Evolutionary conservation across 257 asterid species (phyloP).

Genomic region (Scutellaria galericulata): DNA sequence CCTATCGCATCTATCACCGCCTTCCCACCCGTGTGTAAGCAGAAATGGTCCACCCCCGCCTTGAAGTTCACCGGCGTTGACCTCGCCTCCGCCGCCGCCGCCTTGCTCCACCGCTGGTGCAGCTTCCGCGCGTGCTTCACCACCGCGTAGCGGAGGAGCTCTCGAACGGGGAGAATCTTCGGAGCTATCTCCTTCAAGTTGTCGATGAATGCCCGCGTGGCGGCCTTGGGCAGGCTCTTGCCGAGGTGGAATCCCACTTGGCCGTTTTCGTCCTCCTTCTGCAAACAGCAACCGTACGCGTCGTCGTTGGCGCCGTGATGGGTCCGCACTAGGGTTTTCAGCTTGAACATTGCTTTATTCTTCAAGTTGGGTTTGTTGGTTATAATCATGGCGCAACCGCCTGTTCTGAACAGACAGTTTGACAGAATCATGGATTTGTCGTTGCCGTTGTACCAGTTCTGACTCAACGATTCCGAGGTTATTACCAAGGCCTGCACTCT

Average conservation of each 20-base stretch:
- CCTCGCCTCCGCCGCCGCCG: constrained; percentile 7
- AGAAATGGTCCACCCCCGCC: constrained; percentile 71
- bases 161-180: constrained; percentile 55
- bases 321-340: constrained; percentile 59
- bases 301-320: constrained; percentile 73
- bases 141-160: constrained; percentile 49
- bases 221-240: constrained; percentile 67
- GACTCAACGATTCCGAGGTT: constrained; percentile 71
- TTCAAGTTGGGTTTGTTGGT: constrained; percentile 42
- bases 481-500: constrained; percentile 59
- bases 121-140: constrained; percentile 12
- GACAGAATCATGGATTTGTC: constrained; percentile 79
- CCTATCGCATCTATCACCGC: constrained; percentile 79
- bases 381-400: constrained; percentile 68
- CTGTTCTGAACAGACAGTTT: constrained; percentile 75
- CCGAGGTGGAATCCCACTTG: constrained; percentile 58
- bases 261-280: constrained; percentile 63
- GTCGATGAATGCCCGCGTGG: constrained; percentile 67
- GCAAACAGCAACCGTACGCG: constrained; percentile 59
- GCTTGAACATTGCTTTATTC: constrained; percentile 50
- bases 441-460: constrained; percentile 77
- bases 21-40: constrained; percentile 85
- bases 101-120: constrained; percentile 36
- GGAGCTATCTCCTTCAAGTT: constrained; percentile 67
- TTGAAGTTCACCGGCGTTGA: constrained; percentile 52